Evolutionary conservation across 768 basidiomycete species (phyloP), one percentile per base, ranked within the genome.

Genomic region (Pleurotus citrinopileatus): DNA sequence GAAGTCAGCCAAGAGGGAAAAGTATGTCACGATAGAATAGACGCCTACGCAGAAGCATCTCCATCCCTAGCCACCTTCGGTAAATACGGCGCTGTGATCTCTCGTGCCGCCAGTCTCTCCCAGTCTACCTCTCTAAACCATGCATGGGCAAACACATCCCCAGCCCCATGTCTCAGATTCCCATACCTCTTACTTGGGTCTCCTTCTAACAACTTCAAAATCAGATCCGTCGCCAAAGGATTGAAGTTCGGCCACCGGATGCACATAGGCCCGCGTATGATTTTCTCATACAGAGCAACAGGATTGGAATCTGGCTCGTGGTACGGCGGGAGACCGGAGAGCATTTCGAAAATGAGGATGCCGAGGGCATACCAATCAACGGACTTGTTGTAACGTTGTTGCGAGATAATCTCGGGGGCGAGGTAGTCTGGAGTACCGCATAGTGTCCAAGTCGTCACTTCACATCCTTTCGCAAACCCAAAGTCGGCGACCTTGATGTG

Each of bases 361-460:
- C 97, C 97, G 48, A 98, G 81, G 1, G 97, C 96, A 73, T 98
- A 99, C 95, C 95, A 99, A 65, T 99, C 97, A 2, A 98, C 96
- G 54, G 87, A 89, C 69, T 97, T 96, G 66, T 95, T 96, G 67
- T 99, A 98, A 4, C 94, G 80, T 54, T 84, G 81, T 66, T 90
- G 86, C 15, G 78, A 83, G 66, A 86, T 87, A 68, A 92, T 84
- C 51, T 99, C 97, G 0, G 97, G 97, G 1, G 97, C 96, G 23
- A 98, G 87, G 66, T 99, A 99, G 69, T 96, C 94, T 1, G 93
- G 94, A 0, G 94, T 96, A 29, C 93, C 93, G 58, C 97, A 99
- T 20, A 99, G 76, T 29, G 97, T 99, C 85, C 90, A 98, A 9
- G 94, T 97, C 32, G 89, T 86, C 42, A 84, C 88, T 48, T 84